Conservation (phyloP, 306 rosid species). For the Phaseolus lunatus region DNA sequence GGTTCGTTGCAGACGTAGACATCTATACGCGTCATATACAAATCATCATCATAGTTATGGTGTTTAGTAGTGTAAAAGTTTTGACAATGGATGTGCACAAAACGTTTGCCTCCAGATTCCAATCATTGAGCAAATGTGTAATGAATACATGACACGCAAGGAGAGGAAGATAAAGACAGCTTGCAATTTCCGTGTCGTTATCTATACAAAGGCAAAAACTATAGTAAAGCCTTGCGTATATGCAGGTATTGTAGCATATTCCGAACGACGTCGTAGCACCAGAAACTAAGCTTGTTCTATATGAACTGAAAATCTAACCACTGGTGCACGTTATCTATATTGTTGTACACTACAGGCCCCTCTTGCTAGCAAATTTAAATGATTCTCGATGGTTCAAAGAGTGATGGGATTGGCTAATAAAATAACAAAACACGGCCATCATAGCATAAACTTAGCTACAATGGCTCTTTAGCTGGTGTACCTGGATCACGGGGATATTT, state of each 20-base stretch:
- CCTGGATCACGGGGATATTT: conserved; percentile 91
- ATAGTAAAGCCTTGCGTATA: no score
- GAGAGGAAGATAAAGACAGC: background rate
- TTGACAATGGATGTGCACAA: background rate
- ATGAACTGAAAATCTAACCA: conserved; percentile 16
- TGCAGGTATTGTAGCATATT: background rate
- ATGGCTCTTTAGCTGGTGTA: conserved; percentile 77
- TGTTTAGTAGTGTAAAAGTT: background rate
- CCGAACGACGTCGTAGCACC: background rate
- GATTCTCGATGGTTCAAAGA: background rate
- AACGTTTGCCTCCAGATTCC: conserved; percentile 8
- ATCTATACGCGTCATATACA: no score
- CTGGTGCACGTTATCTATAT: background rate
- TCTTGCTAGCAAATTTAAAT: conserved; percentile 1
- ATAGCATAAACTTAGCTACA: conserved; percentile 49
- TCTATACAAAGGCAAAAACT: background rate
- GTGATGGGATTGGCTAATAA: background rate
- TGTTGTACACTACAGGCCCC: background rate
- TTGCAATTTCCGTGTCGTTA: background rate
- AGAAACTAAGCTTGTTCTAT: background rate
- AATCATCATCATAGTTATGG: background rate
- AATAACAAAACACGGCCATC: conserved; percentile 37
- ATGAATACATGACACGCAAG: background rate
- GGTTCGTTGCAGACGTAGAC: no score
- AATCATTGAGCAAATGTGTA: background rate